These are phyloP conservation scores for Garcia nutans DNA, from an alignment of 345 rosid species.

Conservation along the genomic window DNA sequence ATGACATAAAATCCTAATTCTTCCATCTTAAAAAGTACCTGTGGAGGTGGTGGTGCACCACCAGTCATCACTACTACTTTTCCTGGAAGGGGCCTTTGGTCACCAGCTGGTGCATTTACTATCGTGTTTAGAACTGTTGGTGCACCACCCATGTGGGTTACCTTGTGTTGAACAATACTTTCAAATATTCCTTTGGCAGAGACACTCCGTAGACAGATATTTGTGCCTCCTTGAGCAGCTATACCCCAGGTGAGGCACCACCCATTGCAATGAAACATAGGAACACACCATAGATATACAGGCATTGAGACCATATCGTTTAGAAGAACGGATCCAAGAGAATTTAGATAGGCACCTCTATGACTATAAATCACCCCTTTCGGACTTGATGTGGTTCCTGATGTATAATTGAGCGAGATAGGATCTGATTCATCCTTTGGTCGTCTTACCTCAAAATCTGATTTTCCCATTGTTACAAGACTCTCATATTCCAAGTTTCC, in stretches of 20 bases:
- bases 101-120: conserved; percentile 15
- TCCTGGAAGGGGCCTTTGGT: conserved; percentile 21
- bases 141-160: conserved; percentile 37
- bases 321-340: conserved; percentile 26
- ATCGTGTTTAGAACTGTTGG: conserved; percentile 33
- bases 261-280: conserved; percentile 39
- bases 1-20: conserved; percentile 26
- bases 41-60: conserved; percentile 32
- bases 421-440: conserved; percentile 38
- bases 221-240: conserved; percentile 37
- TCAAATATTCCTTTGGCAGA: conserved; percentile 23
- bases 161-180: conserved; percentile 20
- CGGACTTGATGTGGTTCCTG: conserved; percentile 36
- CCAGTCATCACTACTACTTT: conserved; percentile 31
- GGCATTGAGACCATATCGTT: conserved; percentile 32
- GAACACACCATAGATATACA: conserved; percentile 35
- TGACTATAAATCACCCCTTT: conserved; percentile 38
- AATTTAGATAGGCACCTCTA: conserved; percentile 34
- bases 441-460: conserved; percentile 40
- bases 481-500: conserved; percentile 42
- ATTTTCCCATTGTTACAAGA: conserved; percentile 42
- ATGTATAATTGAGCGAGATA: conserved; percentile 31
- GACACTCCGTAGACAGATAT: conserved; percentile 24
- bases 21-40: conserved; percentile 29
- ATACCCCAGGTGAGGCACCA: conserved; percentile 37